Percentiles rank a stretch among this genome's conserved stretches.
These are phyloP conservation scores for Pyrus betulifolia DNA, from an alignment of 306 rosid genomes.

Conservation along the genomic window DNA sequence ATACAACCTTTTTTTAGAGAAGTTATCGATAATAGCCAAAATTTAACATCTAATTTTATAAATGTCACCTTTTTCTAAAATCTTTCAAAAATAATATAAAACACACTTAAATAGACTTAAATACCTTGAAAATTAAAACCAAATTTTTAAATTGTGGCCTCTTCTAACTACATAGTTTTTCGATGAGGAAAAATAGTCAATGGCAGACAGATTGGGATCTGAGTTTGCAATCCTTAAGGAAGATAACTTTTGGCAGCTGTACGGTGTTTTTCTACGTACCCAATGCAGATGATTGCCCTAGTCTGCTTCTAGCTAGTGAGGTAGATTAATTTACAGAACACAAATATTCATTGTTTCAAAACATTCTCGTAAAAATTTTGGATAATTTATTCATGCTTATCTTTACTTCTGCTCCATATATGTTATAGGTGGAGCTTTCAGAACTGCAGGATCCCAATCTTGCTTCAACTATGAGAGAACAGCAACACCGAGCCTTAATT, in stretches of 20 bases:
- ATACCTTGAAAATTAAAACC: too few species aligned
- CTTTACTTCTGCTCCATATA: constrained; percentile 17
- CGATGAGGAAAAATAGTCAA: too few species aligned
- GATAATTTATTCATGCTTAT: background rate
- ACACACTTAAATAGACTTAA: too few species aligned
- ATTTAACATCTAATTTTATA: too few species aligned
- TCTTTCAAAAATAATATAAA: too few species aligned
- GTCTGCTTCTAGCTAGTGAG: constrained; percentile 87
- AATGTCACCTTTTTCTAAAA: too few species aligned
- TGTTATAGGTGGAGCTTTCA: constrained; percentile 65
- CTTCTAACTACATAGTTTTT: too few species aligned
- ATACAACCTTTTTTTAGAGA: too few species aligned
- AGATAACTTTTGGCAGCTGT: constrained; percentile 93
- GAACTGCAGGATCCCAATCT: constrained; percentile 81
- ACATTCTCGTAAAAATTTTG: background rate
- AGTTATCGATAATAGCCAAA: too few species aligned
- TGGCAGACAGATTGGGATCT: constrained; percentile 59
- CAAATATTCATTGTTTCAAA: background rate
- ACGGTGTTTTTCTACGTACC: constrained; percentile 76
- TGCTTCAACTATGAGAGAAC: constrained; percentile 60
- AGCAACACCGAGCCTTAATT: constrained; percentile 64
- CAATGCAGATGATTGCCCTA: constrained; percentile 76
- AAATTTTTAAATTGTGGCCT: too few species aligned
- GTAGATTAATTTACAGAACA: constrained; percentile 29
- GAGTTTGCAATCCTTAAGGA: constrained; percentile 81